Evolutionary conservation across 2,329 filamentous ascomycete species (phyloP), one percentile per base, ranked within the genome.

Genomic region (Stachybotrys echinatus): DNA sequence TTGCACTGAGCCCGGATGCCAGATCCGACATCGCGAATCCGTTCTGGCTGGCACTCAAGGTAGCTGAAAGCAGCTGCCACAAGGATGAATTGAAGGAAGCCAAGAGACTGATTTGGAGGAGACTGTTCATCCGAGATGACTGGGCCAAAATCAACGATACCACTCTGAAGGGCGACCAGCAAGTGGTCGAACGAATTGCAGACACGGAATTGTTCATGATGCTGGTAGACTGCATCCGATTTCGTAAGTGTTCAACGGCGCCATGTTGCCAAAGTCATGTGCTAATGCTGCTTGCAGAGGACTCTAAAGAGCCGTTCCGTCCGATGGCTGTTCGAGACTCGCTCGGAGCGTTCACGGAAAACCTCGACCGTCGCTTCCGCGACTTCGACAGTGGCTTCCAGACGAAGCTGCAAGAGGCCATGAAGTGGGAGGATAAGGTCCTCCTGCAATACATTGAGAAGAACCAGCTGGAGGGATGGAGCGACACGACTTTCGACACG

Each of bases 101-200:
- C 5, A 75, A 76, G 64, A 70, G 74, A 17, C 71, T 83, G 38
- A 88, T 97, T 54, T 99, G 94, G 94, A 87, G 94, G 62, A 83
- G 94, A 48, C 86, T 90, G 53, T 88, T 88, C 61, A 79, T 92
- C 56, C 83, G 85, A 46, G 92, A 96, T 65, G 83, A 96, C 63
- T 99, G 94, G 94, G 74, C 79, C 22, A 75, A 74, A 51, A 80
- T 95, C 62, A 92, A 94, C 62, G 83, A 89, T 56, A 92, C 88
- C 1, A 82, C 85, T 45, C 76, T 86, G 52, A 87, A 88, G 63
- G 82, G 83, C 50, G 91, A 95, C 60, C 70, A 74, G 3, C 79
- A 88, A 54, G 80, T 90, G 23, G 74, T 84, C 48, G 75, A 79
- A 23, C 73, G 80, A 18, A 69, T 95, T 22, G 73, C 74, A 27